These are phyloP conservation scores for Saccharomycopsis sp. DNA, from an alignment of 805 yeast genomes.

Conservation along the genomic window DNA sequence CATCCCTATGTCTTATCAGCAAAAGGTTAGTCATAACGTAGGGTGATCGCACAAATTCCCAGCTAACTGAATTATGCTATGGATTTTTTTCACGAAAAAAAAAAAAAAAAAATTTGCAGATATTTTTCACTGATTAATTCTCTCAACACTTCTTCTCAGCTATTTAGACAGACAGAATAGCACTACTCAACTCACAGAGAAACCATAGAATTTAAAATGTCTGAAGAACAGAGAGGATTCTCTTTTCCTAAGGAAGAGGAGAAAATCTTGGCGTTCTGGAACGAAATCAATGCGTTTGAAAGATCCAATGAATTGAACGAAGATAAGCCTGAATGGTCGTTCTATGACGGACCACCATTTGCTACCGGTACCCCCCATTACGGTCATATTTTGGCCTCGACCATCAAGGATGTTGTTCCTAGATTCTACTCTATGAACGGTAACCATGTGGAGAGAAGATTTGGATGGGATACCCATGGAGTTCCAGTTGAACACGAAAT, in stretches of 20 bases:
- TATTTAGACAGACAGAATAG: too few relatives aligned
- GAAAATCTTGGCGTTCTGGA: slow-evolving; percentile 73
- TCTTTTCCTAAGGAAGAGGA: slow-evolving; percentile 90
- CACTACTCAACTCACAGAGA: neutral
- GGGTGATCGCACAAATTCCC: neutral
- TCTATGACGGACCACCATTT: slow-evolving; percentile 98
- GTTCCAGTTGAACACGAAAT: slow-evolving; percentile 97
- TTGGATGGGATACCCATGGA: slow-evolving; percentile 99
- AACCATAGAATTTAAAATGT: slow-evolving; percentile 4
- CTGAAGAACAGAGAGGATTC: slow-evolving; percentile 30
- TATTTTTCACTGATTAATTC: too few relatives aligned
- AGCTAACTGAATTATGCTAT: neutral
- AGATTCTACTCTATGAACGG: slow-evolving; percentile 98
- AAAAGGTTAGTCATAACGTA: neutral
- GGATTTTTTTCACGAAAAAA: too few relatives aligned
- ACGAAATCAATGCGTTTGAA: slow-evolving; percentile 90
- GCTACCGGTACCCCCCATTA: slow-evolving; percentile 99
- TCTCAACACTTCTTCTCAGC: too few relatives aligned
- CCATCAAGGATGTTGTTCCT: slow-evolving; percentile 95
- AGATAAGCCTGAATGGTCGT: slow-evolving; percentile 81
- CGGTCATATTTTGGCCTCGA: slow-evolving; percentile 95
- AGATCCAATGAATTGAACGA: slow-evolving; percentile 75
- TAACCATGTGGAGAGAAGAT: slow-evolving; percentile 89
- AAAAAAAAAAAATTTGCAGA: too few relatives aligned
- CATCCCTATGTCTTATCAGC: too few relatives aligned